Evolutionary conservation across 116 monocot species (phyloP).

Genomic region (Iris pallida): DNA sequence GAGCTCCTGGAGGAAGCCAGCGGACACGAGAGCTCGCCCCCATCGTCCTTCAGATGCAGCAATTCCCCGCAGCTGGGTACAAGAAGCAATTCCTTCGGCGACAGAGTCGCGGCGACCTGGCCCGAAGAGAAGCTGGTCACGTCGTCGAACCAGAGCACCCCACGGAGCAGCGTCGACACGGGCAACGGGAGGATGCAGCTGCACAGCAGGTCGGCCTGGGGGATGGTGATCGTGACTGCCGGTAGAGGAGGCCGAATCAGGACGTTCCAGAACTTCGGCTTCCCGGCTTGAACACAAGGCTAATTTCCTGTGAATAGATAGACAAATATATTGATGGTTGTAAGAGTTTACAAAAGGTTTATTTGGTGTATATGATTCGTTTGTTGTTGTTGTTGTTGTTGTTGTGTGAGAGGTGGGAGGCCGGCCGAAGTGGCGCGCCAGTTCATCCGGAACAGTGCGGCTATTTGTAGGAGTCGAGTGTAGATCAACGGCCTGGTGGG

Average conservation of each 20-base stretch:
- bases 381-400: too few species aligned
- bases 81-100: constrained; percentile 6
- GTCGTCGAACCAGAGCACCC: constrained; percentile 8
- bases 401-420: too few species aligned
- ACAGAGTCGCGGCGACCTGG: constrained; percentile 16
- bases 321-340: too few species aligned
- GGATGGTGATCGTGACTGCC: constrained; percentile 41
- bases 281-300: constrained; percentile 8
- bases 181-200: constrained; percentile 17
- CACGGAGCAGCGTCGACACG: constrained; percentile 13
- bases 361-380: too few species aligned
- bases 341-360: too few species aligned
- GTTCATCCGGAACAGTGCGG: too few species aligned
- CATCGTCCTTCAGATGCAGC: constrained; percentile 12
- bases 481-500: too few species aligned
- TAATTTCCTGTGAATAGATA: too few species aligned
- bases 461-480: too few species aligned
- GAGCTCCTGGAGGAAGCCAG: constrained; percentile 5
- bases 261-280: constrained; percentile 43
- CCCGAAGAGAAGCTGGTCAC: constrained; percentile 17
- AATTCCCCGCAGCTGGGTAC: not conserved
- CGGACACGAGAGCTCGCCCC: constrained; percentile 7
- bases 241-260: constrained; percentile 28
- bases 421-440: too few species aligned
- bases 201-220: constrained; percentile 41